Evolutionary conservation across 306 rosid genomes (phyloP).

Genomic region (barrel medic (Medicago truncatula)): DNA sequence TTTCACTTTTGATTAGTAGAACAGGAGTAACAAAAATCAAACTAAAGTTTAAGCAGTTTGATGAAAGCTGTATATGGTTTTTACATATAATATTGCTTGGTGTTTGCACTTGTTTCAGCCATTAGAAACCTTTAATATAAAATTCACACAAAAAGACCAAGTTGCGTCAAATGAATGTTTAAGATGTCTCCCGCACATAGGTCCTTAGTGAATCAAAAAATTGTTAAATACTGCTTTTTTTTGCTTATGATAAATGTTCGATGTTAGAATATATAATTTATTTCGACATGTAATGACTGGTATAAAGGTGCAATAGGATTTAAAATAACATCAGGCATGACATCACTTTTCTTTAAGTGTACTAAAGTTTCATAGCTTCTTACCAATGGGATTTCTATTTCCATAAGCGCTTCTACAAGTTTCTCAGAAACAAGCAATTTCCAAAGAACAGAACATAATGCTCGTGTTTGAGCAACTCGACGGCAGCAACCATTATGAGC

Average conservation of each 20-base stretch:
- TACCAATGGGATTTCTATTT: constrained; percentile 84
- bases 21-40: too few relatives aligned
- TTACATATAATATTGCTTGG: too few relatives aligned
- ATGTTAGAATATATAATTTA: constrained; percentile 21
- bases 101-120: too few relatives aligned
- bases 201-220: constrained; percentile 21
- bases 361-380: constrained; percentile 33
- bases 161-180: too few relatives aligned
- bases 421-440: constrained; percentile 83
- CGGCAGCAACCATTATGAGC: constrained; percentile 97
- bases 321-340: constrained; percentile 1
- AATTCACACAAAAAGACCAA: too few relatives aligned
- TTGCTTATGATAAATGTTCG: constrained; percentile 9
- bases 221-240: constrained; percentile 6
- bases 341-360: not conserved
- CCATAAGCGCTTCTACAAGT: constrained; percentile 75
- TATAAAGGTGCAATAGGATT: constrained; percentile 1
- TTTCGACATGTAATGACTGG: not conserved
- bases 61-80: too few relatives aligned
- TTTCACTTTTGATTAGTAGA: too few relatives aligned
- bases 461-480: constrained; percentile 89
- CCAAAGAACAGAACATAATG: constrained; percentile 89
- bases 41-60: too few relatives aligned
- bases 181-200: too few relatives aligned
- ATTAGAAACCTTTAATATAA: too few relatives aligned